Base-by-base conservation (phyloP, 2,329 filamentous ascomycete genomes). In the Pseudogymnoascus sp. region DNA sequence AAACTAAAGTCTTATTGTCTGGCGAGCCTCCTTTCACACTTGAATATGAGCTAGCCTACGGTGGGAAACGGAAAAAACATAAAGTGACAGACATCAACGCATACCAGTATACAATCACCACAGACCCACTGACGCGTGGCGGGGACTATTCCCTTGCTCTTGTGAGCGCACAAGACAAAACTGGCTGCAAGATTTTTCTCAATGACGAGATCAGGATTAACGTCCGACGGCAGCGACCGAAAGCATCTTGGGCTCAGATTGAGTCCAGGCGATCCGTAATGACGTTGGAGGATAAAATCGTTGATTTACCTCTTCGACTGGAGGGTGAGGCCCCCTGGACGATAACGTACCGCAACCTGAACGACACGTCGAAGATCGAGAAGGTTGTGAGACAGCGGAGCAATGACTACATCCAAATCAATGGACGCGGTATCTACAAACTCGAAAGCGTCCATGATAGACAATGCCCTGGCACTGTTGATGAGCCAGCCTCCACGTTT, bases 31-130 rank as follows among this genome's bases (percentile, higher is more conserved):
- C 96, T 0, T 97, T 93, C 80, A 89, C 82, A 21, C 77, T 99
- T 40, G 92, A 97, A 72, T 99, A 96, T 78, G 95, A 97, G 75
- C 79, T 97, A 42, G 84, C 97, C 6, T 90, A 97, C 75, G 90
- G 92, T 63, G 93, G 93, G 63, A 96, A 90, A 76, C 86, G 93
- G 62, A 87, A 85, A 67, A 88, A 89, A 61, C 83, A 88, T 69
- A 83, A 82, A 63, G 80, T 85, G 26, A 79, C 83, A 0, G 80
- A 83, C 64, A 89, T 96, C 63, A 79, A 86, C 23, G 79, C 78
- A 1, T 79, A 84, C 60, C 76, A 80, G 21, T 87, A 87, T 72
- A 88, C 81, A 39, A 92, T 99, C 72, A 84, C 84, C 67, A 97
- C 93, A 0, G 83, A 88, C 2, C 80, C 83, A 16, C 79, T 99